Percentiles rank a stretch among this genome's conserved stretches.
Evolutionary conservation across 2,329 filamentous ascomycete species (phyloP).

Genomic region (Cordyceps farinosa): DNA sequence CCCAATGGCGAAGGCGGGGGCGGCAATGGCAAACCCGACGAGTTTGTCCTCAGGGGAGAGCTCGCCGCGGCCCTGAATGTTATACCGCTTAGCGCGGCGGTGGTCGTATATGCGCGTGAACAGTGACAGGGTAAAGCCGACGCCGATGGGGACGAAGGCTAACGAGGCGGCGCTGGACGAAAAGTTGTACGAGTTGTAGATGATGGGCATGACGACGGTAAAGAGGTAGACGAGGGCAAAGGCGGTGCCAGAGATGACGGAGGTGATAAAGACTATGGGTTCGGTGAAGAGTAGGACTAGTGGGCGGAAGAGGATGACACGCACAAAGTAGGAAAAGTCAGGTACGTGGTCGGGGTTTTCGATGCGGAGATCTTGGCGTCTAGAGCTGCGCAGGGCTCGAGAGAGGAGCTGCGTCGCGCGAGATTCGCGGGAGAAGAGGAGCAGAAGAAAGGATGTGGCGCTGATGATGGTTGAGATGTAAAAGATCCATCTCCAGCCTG

Average conservation of each 20-base stretch:
- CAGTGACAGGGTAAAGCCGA: constrained; percentile 3
- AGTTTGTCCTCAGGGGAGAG: constrained; percentile 42
- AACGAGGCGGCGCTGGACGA: constrained; percentile 3
- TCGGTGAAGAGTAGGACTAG: constrained; percentile 5
- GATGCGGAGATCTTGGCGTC: constrained; percentile 2
- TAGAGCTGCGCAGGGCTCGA: constrained; percentile 1
- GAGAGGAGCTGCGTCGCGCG: constrained; percentile 3
- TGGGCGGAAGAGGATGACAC: constrained; percentile 5
- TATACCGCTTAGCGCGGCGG: constrained; percentile 2
- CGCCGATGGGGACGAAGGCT: constrained; percentile 1
- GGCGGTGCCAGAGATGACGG: constrained; percentile 3
- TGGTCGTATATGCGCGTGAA: constrained; percentile 6
- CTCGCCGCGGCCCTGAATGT: constrained; percentile 2
- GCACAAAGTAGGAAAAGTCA: constrained; percentile 5
- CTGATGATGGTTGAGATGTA: constrained; percentile 8
- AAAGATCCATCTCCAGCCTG: constrained; percentile 4
- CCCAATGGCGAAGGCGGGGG: constrained; percentile 39
- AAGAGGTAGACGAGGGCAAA: constrained; percentile 4
- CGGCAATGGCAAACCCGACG: constrained; percentile 42
- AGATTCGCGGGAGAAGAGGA: constrained; percentile 2
- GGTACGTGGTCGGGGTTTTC: constrained; percentile 4
- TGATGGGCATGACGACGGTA: constrained; percentile 5
- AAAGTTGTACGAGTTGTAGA: constrained; percentile 7
- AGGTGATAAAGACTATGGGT: constrained; percentile 5
- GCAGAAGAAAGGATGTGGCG: background rate